These are phyloP conservation scores for Myxozyma kluyveri DNA, from an alignment of 805 yeast species.

Conservation along the genomic window DNA sequence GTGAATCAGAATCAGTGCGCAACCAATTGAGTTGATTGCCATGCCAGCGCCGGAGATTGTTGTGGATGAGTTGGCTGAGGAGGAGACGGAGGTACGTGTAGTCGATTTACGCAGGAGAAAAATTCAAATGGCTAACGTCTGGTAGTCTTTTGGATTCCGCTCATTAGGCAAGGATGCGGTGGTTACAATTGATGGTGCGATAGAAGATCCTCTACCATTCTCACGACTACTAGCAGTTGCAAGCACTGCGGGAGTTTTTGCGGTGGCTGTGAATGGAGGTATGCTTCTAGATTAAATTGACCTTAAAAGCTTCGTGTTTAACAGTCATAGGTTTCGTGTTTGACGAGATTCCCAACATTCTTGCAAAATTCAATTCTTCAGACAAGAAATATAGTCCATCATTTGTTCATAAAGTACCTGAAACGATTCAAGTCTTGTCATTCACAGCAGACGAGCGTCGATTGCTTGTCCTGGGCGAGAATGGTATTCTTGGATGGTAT, in stretches of 20 bases:
- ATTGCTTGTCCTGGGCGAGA: constrained; percentile 19
- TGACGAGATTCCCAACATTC: constrained; percentile 29
- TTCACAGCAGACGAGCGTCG: constrained; percentile 33
- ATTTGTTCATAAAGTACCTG: constrained; percentile 7
- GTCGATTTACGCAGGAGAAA: background rate
- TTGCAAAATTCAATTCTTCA: constrained; percentile 18
- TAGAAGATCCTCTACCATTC: constrained; percentile 10
- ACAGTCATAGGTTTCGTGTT: constrained; percentile 18
- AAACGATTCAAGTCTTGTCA: constrained; percentile 19
- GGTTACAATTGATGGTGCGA: constrained; percentile 13
- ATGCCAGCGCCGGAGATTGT: constrained; percentile 16
- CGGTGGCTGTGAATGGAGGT: constrained; percentile 31
- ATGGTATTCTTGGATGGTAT: constrained; percentile 21
- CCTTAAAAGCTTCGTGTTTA: background rate
- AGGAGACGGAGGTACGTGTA: constrained; percentile 21
- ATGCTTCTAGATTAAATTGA: background rate
- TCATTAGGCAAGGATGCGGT: constrained; percentile 25
- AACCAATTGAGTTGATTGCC: too few species aligned
- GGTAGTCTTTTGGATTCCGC: constrained; percentile 22
- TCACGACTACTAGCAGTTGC: constrained; percentile 33
- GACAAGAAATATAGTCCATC: constrained; percentile 11
- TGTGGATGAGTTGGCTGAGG: constrained; percentile 18
- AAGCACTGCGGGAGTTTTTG: constrained; percentile 30
- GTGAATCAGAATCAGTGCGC: too few species aligned
- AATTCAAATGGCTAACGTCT: background rate